Conservation (phyloP, 164 flowering plant genomes). For the Kingdonia uniflora region DNA sequence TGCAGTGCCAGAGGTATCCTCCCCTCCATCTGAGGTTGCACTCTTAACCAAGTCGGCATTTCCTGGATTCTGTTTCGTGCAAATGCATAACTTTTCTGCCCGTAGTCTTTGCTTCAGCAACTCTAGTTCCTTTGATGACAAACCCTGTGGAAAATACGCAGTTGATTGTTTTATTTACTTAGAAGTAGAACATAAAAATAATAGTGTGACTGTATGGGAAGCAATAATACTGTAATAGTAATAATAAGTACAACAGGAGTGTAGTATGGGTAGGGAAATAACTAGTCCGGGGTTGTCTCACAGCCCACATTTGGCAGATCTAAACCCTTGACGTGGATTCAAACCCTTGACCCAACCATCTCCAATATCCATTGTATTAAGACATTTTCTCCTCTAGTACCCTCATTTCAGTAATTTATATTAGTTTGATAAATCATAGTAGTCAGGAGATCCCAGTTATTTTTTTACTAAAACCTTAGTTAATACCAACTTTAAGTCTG, state of each 20-base stretch:
- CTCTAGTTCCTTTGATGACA: constrained; percentile 69
- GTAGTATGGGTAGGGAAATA: background rate
- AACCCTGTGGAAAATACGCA: constrained; percentile 28
- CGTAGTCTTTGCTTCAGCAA: constrained; percentile 39
- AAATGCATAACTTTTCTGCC: constrained; percentile 41
- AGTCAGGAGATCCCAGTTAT: too few relatives aligned
- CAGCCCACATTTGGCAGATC: too few relatives aligned
- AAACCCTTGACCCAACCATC: too few relatives aligned
- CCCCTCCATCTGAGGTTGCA: constrained; percentile 28
- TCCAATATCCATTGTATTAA: too few relatives aligned
- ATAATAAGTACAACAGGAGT: background rate
- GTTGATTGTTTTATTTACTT: background rate
- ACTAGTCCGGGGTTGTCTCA: background rate
- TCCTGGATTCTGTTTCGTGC: constrained; percentile 32
- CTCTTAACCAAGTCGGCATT: constrained; percentile 31
- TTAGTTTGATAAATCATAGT: too few relatives aligned
- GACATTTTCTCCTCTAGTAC: too few relatives aligned
- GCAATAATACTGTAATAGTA: background rate
- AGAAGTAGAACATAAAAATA: background rate
- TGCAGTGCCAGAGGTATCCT: constrained; percentile 31
- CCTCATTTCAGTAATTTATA: too few relatives aligned
- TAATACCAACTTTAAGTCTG: too few relatives aligned
- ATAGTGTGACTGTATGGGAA: background rate
- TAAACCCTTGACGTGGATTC: too few relatives aligned
- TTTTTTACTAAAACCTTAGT: too few relatives aligned